A percentile compares a stretch with the other conserved stretches of the same genome.
Evolutionary conservation across 306 rosid species (phyloP).

Genomic region (Canavalia gladiata): DNA sequence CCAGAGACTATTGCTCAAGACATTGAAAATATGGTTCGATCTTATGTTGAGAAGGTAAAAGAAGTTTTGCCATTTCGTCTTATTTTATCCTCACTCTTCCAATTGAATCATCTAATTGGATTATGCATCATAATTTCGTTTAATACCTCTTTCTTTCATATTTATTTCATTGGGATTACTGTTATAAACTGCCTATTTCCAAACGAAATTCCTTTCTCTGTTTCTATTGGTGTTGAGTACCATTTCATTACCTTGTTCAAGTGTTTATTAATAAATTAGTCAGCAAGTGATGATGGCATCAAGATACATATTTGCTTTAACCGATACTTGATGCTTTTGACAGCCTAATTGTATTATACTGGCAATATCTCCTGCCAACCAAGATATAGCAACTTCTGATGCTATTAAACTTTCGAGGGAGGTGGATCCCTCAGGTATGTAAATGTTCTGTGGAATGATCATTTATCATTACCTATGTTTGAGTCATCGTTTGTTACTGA

Average conservation of each 20-base stretch:
- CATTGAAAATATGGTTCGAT: conserved; percentile 84
- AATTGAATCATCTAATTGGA: conserved; percentile 29
- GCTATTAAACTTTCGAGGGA: conserved; percentile 91
- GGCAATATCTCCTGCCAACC: conserved; percentile 95
- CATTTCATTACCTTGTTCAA: conserved; percentile 35
- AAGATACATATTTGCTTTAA: conserved; percentile 17
- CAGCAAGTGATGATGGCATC: conserved; percentile 12
- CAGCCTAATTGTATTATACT: conserved; percentile 90
- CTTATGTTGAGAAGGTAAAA: conserved; percentile 82
- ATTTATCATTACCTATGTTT: conserved; percentile 4
- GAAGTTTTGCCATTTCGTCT: background rate
- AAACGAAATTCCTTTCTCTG: conserved; percentile 19
- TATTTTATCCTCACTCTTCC: conserved; percentile 12
- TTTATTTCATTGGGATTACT: conserved; percentile 18
- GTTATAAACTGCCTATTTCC: conserved; percentile 26
- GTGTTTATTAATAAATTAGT: conserved; percentile 19
- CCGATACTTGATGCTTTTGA: conserved; percentile 43
- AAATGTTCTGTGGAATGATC: conserved; percentile 21
- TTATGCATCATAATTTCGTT: conserved; percentile 26
- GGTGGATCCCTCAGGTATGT: conserved; percentile 83
- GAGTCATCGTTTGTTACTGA: conserved; percentile 20
- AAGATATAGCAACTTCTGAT: conserved; percentile 97
- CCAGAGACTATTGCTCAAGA: conserved; percentile 83
- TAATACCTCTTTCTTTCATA: background rate
- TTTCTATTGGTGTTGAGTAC: conserved; percentile 16